A percentile compares a stretch with the other conserved stretches of the same genome.
phyloP scores from a whole-genome alignment of 1,139 yeast genomes.

The Suhomyces ambrosiae region DNA sequence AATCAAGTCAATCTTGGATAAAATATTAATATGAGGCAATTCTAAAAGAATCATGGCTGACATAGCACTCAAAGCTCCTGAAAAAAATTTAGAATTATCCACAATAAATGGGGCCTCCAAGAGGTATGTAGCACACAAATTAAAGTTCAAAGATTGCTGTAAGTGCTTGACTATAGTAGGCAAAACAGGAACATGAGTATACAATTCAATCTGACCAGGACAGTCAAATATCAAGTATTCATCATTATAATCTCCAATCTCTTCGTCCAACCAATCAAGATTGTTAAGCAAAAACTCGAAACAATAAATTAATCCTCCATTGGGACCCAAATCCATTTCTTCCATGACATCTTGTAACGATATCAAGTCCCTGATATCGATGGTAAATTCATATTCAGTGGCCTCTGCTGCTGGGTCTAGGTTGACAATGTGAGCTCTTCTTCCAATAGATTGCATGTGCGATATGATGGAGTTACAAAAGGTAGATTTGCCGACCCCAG shows the following conservation, averaged over 20 bases:
- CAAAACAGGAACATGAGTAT: constrained; percentile 90
- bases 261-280: constrained; percentile 95
- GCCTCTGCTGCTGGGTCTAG: constrained; percentile 98
- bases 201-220: constrained; percentile 96
- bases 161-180: constrained; percentile 87
- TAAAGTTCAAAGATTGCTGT: constrained; percentile 75
- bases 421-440: constrained; percentile 92
- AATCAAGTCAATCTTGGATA: constrained; percentile 83
- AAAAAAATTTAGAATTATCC: constrained; percentile 87
- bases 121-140: constrained; percentile 87
- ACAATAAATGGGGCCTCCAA: constrained; percentile 93
- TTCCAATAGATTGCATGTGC: constrained; percentile 86
- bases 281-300: constrained; percentile 86
- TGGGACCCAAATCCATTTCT: constrained; percentile 90
- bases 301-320: constrained; percentile 91
- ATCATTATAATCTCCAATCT: constrained; percentile 90
- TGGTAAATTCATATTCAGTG: constrained; percentile 84
- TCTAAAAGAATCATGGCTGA: constrained; percentile 95
- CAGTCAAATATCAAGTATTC: constrained; percentile 94
- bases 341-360: constrained; percentile 97
- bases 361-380: constrained; percentile 88
- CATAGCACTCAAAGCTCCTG: constrained; percentile 97
- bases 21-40: constrained; percentile 88
- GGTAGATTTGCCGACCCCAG: constrained; percentile 94
- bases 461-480: constrained; percentile 87